Percentiles rank a stretch among this genome's conserved stretches.
Conservation (phyloP, 441 rosid genomes). For the Arabidopsis hybrid region DNA sequence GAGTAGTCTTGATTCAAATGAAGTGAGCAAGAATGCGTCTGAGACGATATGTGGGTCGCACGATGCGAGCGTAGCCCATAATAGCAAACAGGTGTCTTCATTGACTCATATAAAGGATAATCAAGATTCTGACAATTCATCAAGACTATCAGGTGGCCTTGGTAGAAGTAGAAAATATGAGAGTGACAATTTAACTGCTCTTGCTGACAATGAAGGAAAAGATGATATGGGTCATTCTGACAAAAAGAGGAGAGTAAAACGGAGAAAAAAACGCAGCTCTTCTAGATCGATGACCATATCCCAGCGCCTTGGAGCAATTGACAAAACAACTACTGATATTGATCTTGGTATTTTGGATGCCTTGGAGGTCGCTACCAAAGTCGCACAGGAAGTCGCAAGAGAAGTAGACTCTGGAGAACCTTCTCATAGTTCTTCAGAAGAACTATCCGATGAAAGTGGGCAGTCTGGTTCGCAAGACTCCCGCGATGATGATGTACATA, state of each 20-base stretch:
- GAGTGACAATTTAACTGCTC: constrained; percentile 43
- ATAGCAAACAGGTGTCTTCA: constrained; percentile 43
- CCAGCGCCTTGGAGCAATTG: constrained; percentile 51
- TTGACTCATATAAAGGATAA: constrained; percentile 45
- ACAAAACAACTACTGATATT: constrained; percentile 57
- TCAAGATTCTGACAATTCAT: constrained; percentile 51
- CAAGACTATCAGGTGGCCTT: constrained; percentile 53
- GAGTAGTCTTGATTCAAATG: constrained; percentile 54
- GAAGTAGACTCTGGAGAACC: constrained; percentile 78
- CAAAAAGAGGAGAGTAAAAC: constrained; percentile 49
- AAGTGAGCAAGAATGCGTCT: constrained; percentile 45
- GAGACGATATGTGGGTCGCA: constrained; percentile 48
- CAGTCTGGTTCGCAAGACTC: constrained; percentile 63
- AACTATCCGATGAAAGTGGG: constrained; percentile 54
- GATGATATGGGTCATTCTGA: constrained; percentile 51
- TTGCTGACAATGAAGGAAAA: constrained; percentile 50
- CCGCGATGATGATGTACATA: constrained; percentile 44
- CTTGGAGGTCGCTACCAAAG: constrained; percentile 87
- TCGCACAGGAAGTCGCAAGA: constrained; percentile 94
- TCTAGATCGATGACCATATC: constrained; percentile 49
- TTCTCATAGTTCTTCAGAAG: constrained; percentile 71
- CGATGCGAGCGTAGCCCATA: constrained; percentile 37
- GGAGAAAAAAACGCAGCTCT: constrained; percentile 53
- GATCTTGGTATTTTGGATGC: constrained; percentile 92
- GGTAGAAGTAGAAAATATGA: constrained; percentile 45